These are phyloP conservation scores for Vitis hybrid DNA, from an alignment of 177 flowering plant genomes.

Conservation along the genomic window DNA sequence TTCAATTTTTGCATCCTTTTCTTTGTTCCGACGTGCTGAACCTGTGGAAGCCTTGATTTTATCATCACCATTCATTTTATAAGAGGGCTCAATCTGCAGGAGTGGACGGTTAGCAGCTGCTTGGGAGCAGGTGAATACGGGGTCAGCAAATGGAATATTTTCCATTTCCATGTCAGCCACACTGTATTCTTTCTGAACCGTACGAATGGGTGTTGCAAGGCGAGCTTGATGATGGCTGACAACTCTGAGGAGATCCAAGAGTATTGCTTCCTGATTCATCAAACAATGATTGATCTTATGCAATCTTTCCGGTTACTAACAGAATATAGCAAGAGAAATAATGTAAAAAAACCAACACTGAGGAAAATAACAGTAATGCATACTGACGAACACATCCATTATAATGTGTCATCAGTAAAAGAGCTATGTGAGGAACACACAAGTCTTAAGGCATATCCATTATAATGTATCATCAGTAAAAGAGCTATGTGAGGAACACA, in stretches of 20 bases:
- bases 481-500: no score
- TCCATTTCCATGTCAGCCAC: conserved; percentile 34
- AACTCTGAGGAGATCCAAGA: conserved; percentile 47
- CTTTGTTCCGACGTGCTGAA: conserved; percentile 25
- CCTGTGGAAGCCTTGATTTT: conserved; percentile 30
- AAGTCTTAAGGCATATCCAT: no score
- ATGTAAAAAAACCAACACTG: not conserved
- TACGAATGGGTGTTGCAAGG: conserved; percentile 43
- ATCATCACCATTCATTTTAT: conserved; percentile 37
- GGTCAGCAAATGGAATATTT: conserved; percentile 36
- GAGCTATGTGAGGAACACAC: no score
- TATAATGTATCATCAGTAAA: no score
- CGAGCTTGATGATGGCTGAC: conserved; percentile 49
- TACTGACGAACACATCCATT: no score
- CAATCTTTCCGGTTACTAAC: not conserved
- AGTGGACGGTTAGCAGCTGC: conserved; percentile 29
- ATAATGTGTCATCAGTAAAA: no score
- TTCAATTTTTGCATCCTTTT: conserved; percentile 27
- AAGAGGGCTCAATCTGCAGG: conserved; percentile 46
- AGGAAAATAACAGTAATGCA: not conserved
- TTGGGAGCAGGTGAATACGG: conserved; percentile 19
- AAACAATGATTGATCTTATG: not conserved
- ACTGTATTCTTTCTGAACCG: conserved; percentile 33
- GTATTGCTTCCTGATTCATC: conserved; percentile 36
- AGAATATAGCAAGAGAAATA: not conserved